Evolutionary conservation across 2,329 filamentous ascomycete species (phyloP).

Genomic region (Phialophora chinensis): DNA sequence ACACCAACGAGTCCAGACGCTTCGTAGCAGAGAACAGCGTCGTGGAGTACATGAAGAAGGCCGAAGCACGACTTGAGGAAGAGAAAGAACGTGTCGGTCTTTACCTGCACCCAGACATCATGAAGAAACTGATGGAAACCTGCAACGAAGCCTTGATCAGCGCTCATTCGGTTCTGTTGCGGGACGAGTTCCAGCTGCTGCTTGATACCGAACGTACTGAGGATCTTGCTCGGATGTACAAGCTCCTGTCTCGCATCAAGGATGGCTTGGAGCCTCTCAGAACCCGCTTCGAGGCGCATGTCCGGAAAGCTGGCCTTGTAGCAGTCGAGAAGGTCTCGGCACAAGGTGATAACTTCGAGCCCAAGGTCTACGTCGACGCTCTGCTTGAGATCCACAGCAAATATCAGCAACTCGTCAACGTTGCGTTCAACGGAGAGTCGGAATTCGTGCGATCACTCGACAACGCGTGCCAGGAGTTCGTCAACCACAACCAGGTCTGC

Average conservation of each 20-base stretch:
- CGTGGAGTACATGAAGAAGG: conserved; percentile 99
- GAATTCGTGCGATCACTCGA: conserved; percentile 96
- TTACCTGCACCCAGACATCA: conserved; percentile 91
- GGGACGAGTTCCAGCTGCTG: conserved; percentile 94
- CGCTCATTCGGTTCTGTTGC: conserved; percentile 81
- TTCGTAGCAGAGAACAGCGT: conserved; percentile 97
- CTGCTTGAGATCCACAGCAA: conserved; percentile 92
- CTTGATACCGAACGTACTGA: conserved; percentile 94
- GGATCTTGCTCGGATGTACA: conserved; percentile 96
- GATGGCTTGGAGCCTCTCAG: conserved; percentile 90
- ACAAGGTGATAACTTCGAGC: conserved; percentile 87
- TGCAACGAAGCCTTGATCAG: conserved; percentile 90
- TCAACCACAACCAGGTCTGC: conserved; percentile 97
- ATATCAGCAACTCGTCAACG: conserved; percentile 88
- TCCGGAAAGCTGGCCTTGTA: conserved; percentile 83
- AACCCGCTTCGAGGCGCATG: conserved; percentile 86
- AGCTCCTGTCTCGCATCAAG: conserved; percentile 82
- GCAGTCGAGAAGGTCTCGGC: conserved; percentile 90
- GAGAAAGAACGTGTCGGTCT: conserved; percentile 92
- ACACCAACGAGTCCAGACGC: conserved; percentile 87
- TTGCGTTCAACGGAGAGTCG: conserved; percentile 91
- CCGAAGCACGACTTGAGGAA: conserved; percentile 83
- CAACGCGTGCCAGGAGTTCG: conserved; percentile 96
- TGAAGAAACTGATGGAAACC: conserved; percentile 78
- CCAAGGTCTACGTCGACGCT: conserved; percentile 95